These are phyloP conservation scores for Volvox carteri DNA, from an alignment of 163 green algal species.

Conservation along the genomic window DNA sequence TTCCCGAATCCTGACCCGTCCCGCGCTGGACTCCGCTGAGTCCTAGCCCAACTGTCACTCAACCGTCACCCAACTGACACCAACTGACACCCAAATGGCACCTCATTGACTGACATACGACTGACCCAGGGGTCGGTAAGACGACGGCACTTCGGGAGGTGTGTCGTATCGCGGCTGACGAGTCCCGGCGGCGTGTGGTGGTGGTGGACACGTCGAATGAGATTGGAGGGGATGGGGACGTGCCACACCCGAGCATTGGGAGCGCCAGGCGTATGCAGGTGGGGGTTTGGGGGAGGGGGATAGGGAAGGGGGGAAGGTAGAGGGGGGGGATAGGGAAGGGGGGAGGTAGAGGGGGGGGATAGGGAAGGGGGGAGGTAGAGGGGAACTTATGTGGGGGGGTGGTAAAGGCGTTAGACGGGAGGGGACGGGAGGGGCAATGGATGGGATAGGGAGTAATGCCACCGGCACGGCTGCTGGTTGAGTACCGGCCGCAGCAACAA, in stretches of 20 bases:
- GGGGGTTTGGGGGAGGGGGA: not conserved
- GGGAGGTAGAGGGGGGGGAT: not conserved
- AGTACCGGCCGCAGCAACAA: too few relatives aligned
- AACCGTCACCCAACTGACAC: too few relatives aligned
- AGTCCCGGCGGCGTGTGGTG: constrained; percentile 75
- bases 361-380: not conserved
- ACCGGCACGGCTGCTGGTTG: too few relatives aligned
- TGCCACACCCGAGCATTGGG: constrained; percentile 94
- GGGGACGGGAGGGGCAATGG: too few relatives aligned
- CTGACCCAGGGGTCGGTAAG: constrained; percentile 91
- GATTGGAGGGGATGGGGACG: constrained; percentile 97
- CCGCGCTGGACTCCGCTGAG: too few relatives aligned
- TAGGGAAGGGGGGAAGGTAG: too few relatives aligned
- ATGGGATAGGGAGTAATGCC: too few relatives aligned
- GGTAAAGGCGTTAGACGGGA: too few relatives aligned
- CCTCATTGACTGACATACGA: too few relatives aligned
- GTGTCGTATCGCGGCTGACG: constrained; percentile 86
- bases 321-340: not conserved
- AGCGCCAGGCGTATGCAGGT: constrained; percentile 95
- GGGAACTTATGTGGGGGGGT: not conserved
- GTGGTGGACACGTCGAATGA: constrained; percentile 90
- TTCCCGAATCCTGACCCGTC: too few relatives aligned
- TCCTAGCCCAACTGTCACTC: too few relatives aligned
- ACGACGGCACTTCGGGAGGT: constrained; percentile 96
- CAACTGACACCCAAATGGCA: too few relatives aligned